These are phyloP conservation scores for Candida sojae DNA, from an alignment of 1,139 yeast species.

Conservation along the genomic window DNA sequence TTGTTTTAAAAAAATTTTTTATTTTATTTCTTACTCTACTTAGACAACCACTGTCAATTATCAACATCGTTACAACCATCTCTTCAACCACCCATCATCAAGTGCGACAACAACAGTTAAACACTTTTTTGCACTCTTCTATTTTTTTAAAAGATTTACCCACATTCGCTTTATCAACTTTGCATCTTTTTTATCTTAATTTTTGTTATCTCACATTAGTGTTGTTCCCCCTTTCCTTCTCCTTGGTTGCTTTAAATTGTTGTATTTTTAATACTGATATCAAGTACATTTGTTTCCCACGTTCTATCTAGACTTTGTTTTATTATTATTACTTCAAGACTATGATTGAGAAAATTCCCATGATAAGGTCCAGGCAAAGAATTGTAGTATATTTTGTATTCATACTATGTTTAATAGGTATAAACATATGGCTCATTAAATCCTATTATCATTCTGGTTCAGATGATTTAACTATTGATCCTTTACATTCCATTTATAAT, in stretches of 20 bases:
- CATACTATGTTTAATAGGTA: neutral
- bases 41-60: too few relatives aligned
- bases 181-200: neutral
- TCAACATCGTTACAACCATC: neutral
- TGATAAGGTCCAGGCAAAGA: neutral
- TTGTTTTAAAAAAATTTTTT: neutral
- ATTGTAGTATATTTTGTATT: neutral
- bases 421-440: neutral
- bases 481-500: constrained; percentile 13
- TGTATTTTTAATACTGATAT: too few relatives aligned
- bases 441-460: neutral
- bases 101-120: neutral
- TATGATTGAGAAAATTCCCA: constrained; percentile 1
- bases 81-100: neutral
- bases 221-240: neutral
- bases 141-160: neutral
- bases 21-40: too few relatives aligned
- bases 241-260: too few relatives aligned
- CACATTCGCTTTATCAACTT: neutral
- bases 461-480: neutral
- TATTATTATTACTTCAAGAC: neutral
- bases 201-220: neutral
- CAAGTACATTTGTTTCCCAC: too few relatives aligned
- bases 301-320: too few relatives aligned
- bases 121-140: neutral